Evolutionary conservation across 2,329 filamentous ascomycete species (phyloP).

Genomic region (Cladorrhinum sp.): DNA sequence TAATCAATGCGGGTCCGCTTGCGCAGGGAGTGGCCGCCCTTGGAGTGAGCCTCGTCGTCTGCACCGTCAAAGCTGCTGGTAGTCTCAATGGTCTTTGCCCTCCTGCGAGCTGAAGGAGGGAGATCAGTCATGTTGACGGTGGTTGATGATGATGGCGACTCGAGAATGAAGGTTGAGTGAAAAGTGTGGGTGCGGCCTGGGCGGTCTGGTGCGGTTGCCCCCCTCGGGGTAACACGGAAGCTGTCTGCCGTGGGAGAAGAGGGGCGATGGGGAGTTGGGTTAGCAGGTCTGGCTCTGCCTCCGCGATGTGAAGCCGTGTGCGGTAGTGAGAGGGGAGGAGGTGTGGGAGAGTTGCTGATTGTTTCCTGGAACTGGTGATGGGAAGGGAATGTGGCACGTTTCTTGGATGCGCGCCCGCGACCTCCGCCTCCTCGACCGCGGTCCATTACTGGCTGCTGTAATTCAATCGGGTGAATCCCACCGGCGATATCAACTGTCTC

Average conservation of each 20-base stretch:
- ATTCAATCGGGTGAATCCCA: constrained; percentile 20
- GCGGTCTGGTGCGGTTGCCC: constrained; percentile 9
- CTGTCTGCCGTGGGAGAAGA: constrained; percentile 23
- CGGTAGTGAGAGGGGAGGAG: constrained; percentile 14
- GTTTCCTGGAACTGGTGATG: constrained; percentile 5
- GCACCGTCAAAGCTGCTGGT: constrained; percentile 29
- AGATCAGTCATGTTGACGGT: constrained; percentile 25
- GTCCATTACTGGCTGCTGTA: constrained; percentile 22
- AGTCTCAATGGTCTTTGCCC: constrained; percentile 44
- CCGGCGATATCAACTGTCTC: background rate
- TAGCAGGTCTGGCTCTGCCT: constrained; percentile 13
- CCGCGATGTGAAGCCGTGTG: constrained; percentile 20
- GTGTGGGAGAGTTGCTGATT: constrained; percentile 4
- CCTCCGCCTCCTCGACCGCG: constrained; percentile 24
- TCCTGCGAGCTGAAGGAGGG: constrained; percentile 37
- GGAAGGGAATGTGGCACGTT: constrained; percentile 21
- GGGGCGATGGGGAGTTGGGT: constrained; percentile 19
- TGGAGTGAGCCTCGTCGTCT: constrained; percentile 48
- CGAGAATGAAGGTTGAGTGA: constrained; percentile 18
- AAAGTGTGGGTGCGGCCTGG: constrained; percentile 22
- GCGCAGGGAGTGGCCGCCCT: constrained; percentile 58
- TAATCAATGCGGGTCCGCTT: constrained; percentile 58
- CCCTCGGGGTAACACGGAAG: constrained; percentile 16
- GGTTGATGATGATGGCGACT: constrained; percentile 15
- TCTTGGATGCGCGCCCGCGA: constrained; percentile 27